Evolutionary conservation across 306 rosid species (phyloP), one percentile per base, ranked within the genome.

Genomic region (Arachis stenosperma): DNA sequence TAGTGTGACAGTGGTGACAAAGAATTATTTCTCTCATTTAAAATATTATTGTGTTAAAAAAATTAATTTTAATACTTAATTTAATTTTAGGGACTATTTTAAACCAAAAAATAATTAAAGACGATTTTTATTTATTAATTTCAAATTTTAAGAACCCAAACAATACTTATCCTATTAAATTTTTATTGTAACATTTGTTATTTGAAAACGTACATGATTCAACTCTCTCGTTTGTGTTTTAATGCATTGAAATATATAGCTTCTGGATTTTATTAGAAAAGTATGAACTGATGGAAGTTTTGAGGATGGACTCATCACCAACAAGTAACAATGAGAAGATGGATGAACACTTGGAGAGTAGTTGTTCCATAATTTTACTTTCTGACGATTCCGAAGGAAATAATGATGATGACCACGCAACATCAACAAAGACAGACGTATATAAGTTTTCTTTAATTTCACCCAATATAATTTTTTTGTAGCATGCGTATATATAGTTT

Each of bases 221-320:
- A 5, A 61, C 30, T 42, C 33, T 42, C 62, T 39, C 27, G 6
- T 71, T 65, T 78, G 36, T 42, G 55, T 62, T 29, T 40, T 7
- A 33, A 73, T 50, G 70, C 75, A 67, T 69, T 52, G 56, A 29
- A 72, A 9, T 29, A 44, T 8, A 37, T 59, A 27, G n/a, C 17
- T 68, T 30, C 14, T 14, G 11, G 40, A 44, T 44, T 44, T 8
- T 22, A 22, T 22, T 22, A 22, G 27, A 22, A 22, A 22, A 22
- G 27, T 22, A 22, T 22, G 27, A 22, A 22, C 27, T 22, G 27
- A 22, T 22, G 29, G 39, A 65, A 6, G 15, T 60, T 59, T 17
- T 7, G 15, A 48, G 39, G 68, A 72, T 72, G 77, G 61, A 44
- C 5, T 42, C 40, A 4, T 42, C 53, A 3, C 7, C 2, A 30